Evolutionary conservation across 192 early-diverging fungal genomes (phyloP).

Genomic region (Phlyctochytrium arcticum): DNA sequence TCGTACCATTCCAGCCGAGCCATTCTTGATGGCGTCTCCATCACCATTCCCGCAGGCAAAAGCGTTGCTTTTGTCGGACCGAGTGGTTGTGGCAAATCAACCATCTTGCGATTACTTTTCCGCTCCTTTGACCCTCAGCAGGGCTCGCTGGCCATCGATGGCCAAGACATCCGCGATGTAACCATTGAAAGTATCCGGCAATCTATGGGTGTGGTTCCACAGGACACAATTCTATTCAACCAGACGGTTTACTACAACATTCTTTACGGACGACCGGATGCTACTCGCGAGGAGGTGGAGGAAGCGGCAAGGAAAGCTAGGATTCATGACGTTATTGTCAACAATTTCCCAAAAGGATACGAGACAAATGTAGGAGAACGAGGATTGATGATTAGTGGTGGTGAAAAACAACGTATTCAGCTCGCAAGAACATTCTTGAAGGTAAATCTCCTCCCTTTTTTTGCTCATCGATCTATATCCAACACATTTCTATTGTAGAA

Average conservation of each 20-base stretch:
- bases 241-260: constrained; percentile 91
- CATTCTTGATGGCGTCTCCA: constrained; percentile 61
- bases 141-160: constrained; percentile 82
- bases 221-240: constrained; percentile 95
- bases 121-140: constrained; percentile 86
- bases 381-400: constrained; percentile 65
- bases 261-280: constrained; percentile 70
- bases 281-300: constrained; percentile 55
- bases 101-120: constrained; percentile 75
- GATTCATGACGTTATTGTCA: constrained; percentile 71
- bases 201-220: constrained; percentile 83
- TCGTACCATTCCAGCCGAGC: constrained; percentile 70
- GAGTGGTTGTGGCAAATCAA: constrained; percentile 82
- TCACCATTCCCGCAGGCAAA: constrained; percentile 80
- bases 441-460: constrained; percentile 27
- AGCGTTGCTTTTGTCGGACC: constrained; percentile 92
- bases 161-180: constrained; percentile 75
- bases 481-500: constrained; percentile 36
- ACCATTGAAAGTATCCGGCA: constrained; percentile 74
- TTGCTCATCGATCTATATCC: neutral
- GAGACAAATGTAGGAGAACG: constrained; percentile 87
- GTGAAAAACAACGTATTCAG: constrained; percentile 79
- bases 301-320: constrained; percentile 71
- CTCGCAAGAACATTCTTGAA: constrained; percentile 93
- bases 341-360: constrained; percentile 71